Evolutionary conservation across 2,329 filamentous ascomycete species (phyloP), one percentile per base, ranked within the genome.

Genomic region (Cladosporium halotolerans): DNA sequence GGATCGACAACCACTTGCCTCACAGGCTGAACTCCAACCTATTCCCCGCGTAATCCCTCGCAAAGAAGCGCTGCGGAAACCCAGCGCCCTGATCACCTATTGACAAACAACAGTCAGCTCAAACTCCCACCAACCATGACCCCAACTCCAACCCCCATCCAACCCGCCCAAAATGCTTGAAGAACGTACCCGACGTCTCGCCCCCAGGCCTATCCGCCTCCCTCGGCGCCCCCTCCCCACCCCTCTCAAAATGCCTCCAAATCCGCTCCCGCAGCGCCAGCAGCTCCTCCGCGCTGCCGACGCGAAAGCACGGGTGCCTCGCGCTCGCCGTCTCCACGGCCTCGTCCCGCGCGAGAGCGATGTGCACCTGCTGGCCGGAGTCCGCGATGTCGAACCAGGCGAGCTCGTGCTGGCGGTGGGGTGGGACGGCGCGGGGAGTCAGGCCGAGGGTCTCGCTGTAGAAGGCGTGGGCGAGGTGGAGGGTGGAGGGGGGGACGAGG

Each of bases 11-110:
- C 23, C 23, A 5, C 4, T 28, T 2, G 23, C 2, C 14, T 57
- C 45, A 72, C 31, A 73, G 18, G 49, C 61, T 72, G 34, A 72
- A 72, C 55, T 73, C 70, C 6, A 73, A 51, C 42, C 70, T 61
- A 31, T 73, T 73, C 1, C 70, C 70, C 19, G 70, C 70, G 57
- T 64, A 73, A 55, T 73, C 71, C 52, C 71, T 73, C 1, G 79
- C 81, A 64, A 85, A 85, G 65, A 85, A 85, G 11, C 82, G 72
- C 34, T 68, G 72, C 0, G 82, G 81, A 60, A 82, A 84, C 63
- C 84, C 82, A 1, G 76, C 75, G 0, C 79, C 80, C 60, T 79
- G 70, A 0, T 72, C 67, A 2, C 79, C 76, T 77, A 23, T 38
- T 8, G 9, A 55, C 9, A 31, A 9, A 7, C 19, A 36, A n/a